Percentiles rank a stretch among this genome's conserved stretches.
Conservation (phyloP, 495 filamentous ascomycete genomes). For the Neurospora cerealis region DNA sequence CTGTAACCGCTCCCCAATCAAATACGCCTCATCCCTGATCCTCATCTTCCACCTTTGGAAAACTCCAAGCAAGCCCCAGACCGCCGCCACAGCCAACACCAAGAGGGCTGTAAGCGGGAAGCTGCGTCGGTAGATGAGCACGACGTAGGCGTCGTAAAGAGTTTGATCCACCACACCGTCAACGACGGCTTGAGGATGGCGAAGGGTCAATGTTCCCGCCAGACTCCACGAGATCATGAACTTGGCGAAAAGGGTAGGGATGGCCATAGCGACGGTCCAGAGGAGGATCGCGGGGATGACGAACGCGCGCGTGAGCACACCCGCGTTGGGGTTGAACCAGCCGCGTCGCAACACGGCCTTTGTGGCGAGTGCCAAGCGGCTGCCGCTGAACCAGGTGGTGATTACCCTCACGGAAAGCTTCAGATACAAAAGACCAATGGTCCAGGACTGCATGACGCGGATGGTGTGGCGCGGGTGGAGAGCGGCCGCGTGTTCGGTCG, state of each 20-base stretch:
- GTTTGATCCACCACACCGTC: slow-evolving; percentile 15
- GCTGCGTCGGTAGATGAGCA: slow-evolving; percentile 59
- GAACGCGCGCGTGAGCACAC: slow-evolving; percentile 71
- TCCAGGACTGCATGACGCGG: slow-evolving; percentile 89
- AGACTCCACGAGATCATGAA: slow-evolving; percentile 19
- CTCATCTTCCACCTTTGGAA: slow-evolving; percentile 69
- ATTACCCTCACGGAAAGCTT: slow-evolving; percentile 71
- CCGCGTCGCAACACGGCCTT: slow-evolving; percentile 66
- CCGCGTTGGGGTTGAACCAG: slow-evolving; percentile 70
- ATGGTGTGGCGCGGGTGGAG: slow-evolving; percentile 56
- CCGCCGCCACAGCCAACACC: slow-evolving; percentile 22
- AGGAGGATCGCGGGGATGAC: slow-evolving; percentile 59
- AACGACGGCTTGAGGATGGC: slow-evolving; percentile 11
- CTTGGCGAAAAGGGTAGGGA: slow-evolving; percentile 39
- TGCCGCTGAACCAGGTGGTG: slow-evolving; percentile 47
- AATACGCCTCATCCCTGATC: slow-evolving; percentile 88
- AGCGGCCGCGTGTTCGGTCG: background rate
- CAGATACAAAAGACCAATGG: slow-evolving; percentile 82
- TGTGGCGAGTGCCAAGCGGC: slow-evolving; percentile 62
- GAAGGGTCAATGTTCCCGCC: slow-evolving; percentile 9
- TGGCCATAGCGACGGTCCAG: slow-evolving; percentile 45
- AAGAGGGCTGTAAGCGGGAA: slow-evolving; percentile 52
- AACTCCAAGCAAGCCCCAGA: slow-evolving; percentile 46
- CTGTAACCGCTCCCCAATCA: slow-evolving; percentile 88
- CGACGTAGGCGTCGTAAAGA: slow-evolving; percentile 34